These are phyloP conservation scores for Neonectria faginata DNA, from an alignment of 2,329 filamentous ascomycete species.

Conservation along the genomic window DNA sequence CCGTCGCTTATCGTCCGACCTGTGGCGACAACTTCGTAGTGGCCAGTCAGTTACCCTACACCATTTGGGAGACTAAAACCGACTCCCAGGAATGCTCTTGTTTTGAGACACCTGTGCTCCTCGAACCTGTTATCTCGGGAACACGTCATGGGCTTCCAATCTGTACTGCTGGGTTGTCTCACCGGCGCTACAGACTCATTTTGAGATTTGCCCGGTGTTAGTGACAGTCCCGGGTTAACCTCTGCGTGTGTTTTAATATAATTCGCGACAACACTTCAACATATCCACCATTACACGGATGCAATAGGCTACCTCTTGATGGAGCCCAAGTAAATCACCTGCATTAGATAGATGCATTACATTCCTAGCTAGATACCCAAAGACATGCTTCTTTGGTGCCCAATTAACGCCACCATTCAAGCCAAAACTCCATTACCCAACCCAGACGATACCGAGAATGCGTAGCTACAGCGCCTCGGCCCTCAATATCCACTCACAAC, in stretches of 20 bases:
- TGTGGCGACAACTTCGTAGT: background rate
- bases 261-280: background rate
- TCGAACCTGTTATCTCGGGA: background rate
- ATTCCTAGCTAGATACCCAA: background rate
- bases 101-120: background rate
- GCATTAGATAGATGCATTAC: background rate
- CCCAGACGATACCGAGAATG: background rate
- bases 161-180: slow-evolving; percentile 5
- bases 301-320: background rate
- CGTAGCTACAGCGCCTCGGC: background rate
- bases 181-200: background rate
- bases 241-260: background rate
- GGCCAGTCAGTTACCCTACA: slow-evolving; percentile 21
- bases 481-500: slow-evolving; percentile 71
- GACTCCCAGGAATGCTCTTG: background rate
- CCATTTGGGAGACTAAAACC: background rate
- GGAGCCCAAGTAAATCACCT: background rate
- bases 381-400: background rate
- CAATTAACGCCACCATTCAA: slow-evolving; percentile 5
- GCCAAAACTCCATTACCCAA: background rate
- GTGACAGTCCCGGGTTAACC: background rate
- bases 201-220: background rate
- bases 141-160: slow-evolving; percentile 11
- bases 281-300: background rate
- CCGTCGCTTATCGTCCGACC: background rate